Evolutionary conservation across 1,139 yeast species (phyloP).

Genomic region (Debaryomycetaceae sp.): DNA sequence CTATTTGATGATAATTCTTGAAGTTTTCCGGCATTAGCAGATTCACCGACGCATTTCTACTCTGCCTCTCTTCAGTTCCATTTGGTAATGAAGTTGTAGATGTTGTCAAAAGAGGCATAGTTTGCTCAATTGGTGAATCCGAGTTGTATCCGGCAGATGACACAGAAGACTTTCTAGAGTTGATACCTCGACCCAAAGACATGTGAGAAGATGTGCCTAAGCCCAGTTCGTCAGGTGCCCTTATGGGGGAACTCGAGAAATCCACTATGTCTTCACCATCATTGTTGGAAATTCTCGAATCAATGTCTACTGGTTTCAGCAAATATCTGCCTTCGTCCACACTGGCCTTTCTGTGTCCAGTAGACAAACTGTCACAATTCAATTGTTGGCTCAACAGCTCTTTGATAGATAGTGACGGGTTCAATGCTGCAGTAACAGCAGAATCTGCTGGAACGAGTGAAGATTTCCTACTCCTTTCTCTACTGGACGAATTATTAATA

Average conservation of each 20-base stretch:
- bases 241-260: slow-evolving; percentile 10
- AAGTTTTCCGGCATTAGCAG: neutral
- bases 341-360: neutral
- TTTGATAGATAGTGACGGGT: slow-evolving; percentile 15
- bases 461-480: neutral
- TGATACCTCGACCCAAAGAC: neutral
- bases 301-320: neutral
- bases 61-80: neutral
- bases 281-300: slow-evolving; percentile 1
- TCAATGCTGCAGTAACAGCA: slow-evolving; percentile 1
- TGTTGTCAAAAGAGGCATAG: slow-evolving; percentile 34
- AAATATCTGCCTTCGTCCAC: neutral
- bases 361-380: neutral
- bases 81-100: slow-evolving; percentile 26
- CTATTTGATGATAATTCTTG: slow-evolving; percentile 8
- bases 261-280: slow-evolving; percentile 19
- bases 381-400: slow-evolving; percentile 15
- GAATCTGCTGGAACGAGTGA: neutral
- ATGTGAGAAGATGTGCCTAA: slow-evolving; percentile 1
- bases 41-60: slow-evolving; percentile 22
- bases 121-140: slow-evolving; percentile 32
- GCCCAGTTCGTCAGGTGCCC: slow-evolving; percentile 1
- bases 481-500: slow-evolving; percentile 12
- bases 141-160: slow-evolving; percentile 16
- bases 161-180: slow-evolving; percentile 18